These are phyloP conservation scores for Oehlia diaphana DNA, from an alignment of 192 early-diverging fungal species.

Conservation along the genomic window DNA sequence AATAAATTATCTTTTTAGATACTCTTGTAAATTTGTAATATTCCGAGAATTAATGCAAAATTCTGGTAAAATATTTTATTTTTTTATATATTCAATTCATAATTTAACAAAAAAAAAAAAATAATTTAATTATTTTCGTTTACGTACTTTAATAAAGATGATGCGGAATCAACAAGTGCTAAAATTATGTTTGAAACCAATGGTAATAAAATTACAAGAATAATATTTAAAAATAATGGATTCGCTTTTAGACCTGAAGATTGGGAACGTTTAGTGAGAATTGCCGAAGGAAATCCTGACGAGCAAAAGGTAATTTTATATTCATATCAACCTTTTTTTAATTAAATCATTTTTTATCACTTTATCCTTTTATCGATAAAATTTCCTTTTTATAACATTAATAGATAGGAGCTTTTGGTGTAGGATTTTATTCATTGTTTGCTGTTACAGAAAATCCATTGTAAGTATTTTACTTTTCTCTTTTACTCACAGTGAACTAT, in stretches of 20 bases:
- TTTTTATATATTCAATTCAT: background rate
- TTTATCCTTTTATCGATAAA: no score
- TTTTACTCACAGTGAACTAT: background rate
- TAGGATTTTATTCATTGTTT: constrained; percentile 89
- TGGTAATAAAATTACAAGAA: constrained; percentile 30
- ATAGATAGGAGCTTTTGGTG: constrained; percentile 75
- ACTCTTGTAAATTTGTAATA: constrained; percentile 82
- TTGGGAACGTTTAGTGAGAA: constrained; percentile 79
- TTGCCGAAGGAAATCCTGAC: constrained; percentile 94
- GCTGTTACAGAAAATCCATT: constrained; percentile 87
- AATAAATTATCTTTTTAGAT: constrained; percentile 38
- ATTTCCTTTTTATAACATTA: background rate
- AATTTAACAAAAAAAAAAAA: background rate
- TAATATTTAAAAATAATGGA: constrained; percentile 82
- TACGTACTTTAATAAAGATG: constrained; percentile 54
- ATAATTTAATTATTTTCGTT: no score
- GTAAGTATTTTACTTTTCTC: constrained; percentile 35
- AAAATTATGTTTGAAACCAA: constrained; percentile 62
- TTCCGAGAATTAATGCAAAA: constrained; percentile 79
- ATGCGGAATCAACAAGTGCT: constrained; percentile 63
- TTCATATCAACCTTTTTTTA: no score
- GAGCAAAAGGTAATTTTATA: constrained; percentile 42
- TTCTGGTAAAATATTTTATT: constrained; percentile 41
- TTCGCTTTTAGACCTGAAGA: constrained; percentile 77
- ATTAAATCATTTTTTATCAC: no score